Evolutionary conservation across 148 eudicot genomes (phyloP).

Genomic region (Nepenthes gracilis): DNA sequence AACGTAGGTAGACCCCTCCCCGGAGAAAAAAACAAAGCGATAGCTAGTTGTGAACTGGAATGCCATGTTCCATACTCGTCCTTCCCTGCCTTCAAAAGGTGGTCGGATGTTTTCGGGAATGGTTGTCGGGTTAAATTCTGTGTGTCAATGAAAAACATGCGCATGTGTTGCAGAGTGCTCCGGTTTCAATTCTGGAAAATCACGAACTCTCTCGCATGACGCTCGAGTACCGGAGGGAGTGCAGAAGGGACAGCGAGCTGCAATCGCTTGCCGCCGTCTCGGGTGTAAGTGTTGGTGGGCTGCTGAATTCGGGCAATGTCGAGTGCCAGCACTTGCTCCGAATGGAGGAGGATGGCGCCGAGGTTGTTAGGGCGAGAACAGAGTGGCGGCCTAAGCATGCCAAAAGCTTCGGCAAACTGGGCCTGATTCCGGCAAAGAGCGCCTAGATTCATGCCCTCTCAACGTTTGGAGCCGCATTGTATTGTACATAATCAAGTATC

Average conservation of each 20-base stretch:
- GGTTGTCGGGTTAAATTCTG: no score
- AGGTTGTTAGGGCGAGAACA: constrained; percentile 74
- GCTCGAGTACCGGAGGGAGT: constrained; percentile 86
- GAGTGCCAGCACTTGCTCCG: constrained; percentile 87
- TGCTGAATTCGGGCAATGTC: constrained; percentile 38
- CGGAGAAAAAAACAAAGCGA: no score
- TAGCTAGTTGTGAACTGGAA: no score
- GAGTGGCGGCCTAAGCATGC: constrained; percentile 75
- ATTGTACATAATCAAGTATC: no score
- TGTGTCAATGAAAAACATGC: no score
- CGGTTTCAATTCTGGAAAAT: constrained; percentile 48
- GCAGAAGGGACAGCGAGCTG: constrained; percentile 63
- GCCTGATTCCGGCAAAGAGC: constrained; percentile 23
- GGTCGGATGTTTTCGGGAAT: no score
- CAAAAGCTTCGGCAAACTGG: constrained; percentile 23
- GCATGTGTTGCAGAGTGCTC: constrained; percentile 59
- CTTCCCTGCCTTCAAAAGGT: no score
- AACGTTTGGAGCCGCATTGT: no score
- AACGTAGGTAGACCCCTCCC: no score
- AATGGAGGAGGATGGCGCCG: constrained; percentile 60
- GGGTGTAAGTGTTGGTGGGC: constrained; percentile 30
- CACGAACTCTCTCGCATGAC: constrained; percentile 77
- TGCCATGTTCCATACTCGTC: no score
- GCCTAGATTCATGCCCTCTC: constrained; percentile 8
- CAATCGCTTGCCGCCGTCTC: constrained; percentile 63